A percentile compares a stretch with the other conserved stretches of the same genome.
Conservation (phyloP, 2,329 filamentous ascomycete species). For the Emydomyces testavorans region DNA sequence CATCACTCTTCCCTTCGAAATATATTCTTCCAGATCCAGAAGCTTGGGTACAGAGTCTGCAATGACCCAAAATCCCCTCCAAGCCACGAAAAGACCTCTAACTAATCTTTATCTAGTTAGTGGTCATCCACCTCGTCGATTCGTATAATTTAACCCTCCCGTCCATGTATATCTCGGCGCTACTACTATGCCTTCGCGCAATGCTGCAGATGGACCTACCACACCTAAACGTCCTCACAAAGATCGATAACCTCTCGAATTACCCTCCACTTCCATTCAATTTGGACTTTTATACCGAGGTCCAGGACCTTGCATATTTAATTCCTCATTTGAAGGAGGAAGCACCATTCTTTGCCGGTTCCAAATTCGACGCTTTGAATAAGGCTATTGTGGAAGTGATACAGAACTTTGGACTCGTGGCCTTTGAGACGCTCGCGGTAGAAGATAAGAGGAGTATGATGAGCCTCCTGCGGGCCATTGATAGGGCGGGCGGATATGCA, state of each 20-base stretch:
- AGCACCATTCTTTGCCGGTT: conserved; percentile 54
- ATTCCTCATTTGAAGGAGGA: conserved; percentile 71
- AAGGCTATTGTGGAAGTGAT: conserved; percentile 76
- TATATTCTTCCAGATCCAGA: conserved; percentile 82
- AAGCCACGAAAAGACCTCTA: not conserved
- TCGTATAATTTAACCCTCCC: conserved; percentile 87
- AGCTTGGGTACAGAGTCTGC: conserved; percentile 79
- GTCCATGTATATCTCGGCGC: conserved; percentile 86
- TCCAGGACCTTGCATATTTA: conserved; percentile 80
- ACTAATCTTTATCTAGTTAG: conserved; percentile 49
- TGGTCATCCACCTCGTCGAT: conserved; percentile 86
- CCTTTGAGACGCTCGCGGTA: conserved; percentile 85
- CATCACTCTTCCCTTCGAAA: conserved; percentile 86
- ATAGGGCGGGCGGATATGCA: conserved; percentile 83
- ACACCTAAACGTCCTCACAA: conserved; percentile 89
- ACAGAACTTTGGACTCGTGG: conserved; percentile 78
- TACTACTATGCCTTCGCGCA: conserved; percentile 81
- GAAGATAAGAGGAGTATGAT: conserved; percentile 98
- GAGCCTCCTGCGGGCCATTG: conserved; percentile 75
- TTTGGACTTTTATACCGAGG: conserved; percentile 93
- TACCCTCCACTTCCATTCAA: conserved; percentile 88
- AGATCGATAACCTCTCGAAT: conserved; percentile 84
- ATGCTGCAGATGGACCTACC: conserved; percentile 99
- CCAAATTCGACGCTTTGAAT: conserved; percentile 76
- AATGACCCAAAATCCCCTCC: conserved; percentile 15